Base-by-base conservation (phyloP, 306 rosid species). In the Cercis canadensis region DNA sequence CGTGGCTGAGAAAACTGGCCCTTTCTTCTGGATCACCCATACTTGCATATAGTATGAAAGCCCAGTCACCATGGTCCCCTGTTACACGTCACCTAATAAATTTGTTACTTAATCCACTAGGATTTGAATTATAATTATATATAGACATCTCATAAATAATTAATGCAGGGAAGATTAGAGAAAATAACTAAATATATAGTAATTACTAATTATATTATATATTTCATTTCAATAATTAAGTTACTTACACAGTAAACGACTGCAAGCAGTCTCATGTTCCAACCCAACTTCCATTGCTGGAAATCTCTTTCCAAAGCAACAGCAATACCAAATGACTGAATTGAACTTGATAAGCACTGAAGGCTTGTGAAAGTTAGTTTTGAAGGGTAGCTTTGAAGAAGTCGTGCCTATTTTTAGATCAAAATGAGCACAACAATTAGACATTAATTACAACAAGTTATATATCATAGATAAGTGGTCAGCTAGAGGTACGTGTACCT, bases 281-380 rank as follows among this genome's bases (percentile, higher is more conserved):
- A 87, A 6, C 86, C 86, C 59, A 85, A 70, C 74, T 82, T 87
- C 89, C 92, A 87, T 11, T 78, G 76, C 51, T 54, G 59, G 36
- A 75, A 59, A 59, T 87, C 78, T 72, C 89, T 82, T 78, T 87
- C 89, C 17, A 76, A 57, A 57, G 86, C 86, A 58, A 80, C 62
- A 24, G 87, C 89, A 65, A 82, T 24, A n/a, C 53, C 57, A 78
- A 87, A 87, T 69, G 88, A 69, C 52, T 85, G 88, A 54, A 70
- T 34, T 49, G 86, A 66, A 70, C 86, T 87, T 16, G 77, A 57
- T 7, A 85, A 32, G 65, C 85, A 82, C 50, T 69, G 89, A 41
- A 80, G 77, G 75, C 78, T 83, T 33, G 80, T 61, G 69, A 78
- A 70, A 46, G 14, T 66, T 5, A 85, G 75, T 53, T 83, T 85